Percentiles rank a stretch among this genome's conserved stretches.
These are phyloP conservation scores for Cytospora piceae DNA, from an alignment of 2,329 filamentous ascomycete species.

Conservation along the genomic window DNA sequence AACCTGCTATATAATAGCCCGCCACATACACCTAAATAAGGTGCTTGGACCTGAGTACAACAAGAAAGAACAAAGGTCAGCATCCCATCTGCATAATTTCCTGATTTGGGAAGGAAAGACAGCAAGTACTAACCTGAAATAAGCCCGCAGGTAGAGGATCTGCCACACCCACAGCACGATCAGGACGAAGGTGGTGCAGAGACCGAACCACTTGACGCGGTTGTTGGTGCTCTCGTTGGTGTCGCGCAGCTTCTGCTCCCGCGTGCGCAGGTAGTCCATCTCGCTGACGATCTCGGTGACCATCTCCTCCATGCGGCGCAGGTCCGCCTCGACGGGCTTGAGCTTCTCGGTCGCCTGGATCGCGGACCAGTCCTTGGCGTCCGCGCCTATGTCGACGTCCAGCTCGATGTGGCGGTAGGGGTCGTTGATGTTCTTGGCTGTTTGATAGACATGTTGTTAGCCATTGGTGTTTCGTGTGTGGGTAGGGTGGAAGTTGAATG, in stretches of 20 bases:
- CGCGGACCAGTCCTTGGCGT: conserved; percentile 96
- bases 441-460: conserved; percentile 9
- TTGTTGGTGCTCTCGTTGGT: conserved; percentile 99
- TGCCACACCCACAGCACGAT: conserved; percentile 92
- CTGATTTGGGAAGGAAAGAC: too few relatives aligned
- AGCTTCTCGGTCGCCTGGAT: conserved; percentile 97
- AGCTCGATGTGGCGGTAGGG: conserved; percentile 79
- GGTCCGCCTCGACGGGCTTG: conserved; percentile 93
- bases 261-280: conserved; percentile 90
- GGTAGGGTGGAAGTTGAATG: background rate
- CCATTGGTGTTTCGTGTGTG: background rate
- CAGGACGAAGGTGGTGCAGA: conserved; percentile 89
- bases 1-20: conserved; percentile 28
- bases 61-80: conserved; percentile 19
- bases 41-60: conserved; percentile 64
- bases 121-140: conserved; percentile 70
- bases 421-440: conserved; percentile 44
- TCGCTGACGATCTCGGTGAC: conserved; percentile 85
- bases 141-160: conserved; percentile 94
- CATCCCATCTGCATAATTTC: background rate
- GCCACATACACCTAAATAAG: conserved; percentile 56
- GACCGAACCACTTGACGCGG: conserved; percentile 97
- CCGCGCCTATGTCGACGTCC: conserved; percentile 93
- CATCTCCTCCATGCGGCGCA: conserved; percentile 89
- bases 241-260: conserved; percentile 95